Evolutionary conservation across 1,139 yeast species (phyloP).

Genomic region (Pichia sp.): DNA sequence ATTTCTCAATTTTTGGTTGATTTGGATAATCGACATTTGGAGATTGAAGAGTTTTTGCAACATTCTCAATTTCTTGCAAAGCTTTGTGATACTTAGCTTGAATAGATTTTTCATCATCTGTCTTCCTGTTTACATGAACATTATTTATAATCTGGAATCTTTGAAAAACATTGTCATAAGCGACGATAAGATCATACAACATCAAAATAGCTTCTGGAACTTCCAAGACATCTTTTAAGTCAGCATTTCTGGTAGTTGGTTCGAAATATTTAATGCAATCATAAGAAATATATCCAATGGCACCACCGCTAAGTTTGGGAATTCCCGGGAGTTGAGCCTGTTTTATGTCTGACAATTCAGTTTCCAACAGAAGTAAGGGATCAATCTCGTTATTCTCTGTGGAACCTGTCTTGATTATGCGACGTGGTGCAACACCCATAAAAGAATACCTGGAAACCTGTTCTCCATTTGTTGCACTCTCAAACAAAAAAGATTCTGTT

Average conservation of each 20-base stretch:
- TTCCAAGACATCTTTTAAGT: constrained; percentile 66
- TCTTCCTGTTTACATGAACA: constrained; percentile 38
- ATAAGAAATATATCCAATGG: constrained; percentile 88
- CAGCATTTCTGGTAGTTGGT: constrained; percentile 71
- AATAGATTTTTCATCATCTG: constrained; percentile 35
- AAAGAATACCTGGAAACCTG: constrained; percentile 84
- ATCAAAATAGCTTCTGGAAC: constrained; percentile 89
- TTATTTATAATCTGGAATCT: constrained; percentile 86
- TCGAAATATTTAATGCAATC: constrained; percentile 96
- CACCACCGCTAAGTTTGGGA: constrained; percentile 90
- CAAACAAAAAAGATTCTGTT: constrained; percentile 71
- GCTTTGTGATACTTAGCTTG: constrained; percentile 52
- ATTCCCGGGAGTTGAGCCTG: constrained; percentile 75
- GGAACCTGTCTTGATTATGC: constrained; percentile 74
- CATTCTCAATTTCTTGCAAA: constrained; percentile 44
- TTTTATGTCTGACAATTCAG: constrained; percentile 55
- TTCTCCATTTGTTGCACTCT: constrained; percentile 84
- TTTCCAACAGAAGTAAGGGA: constrained; percentile 68
- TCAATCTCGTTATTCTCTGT: constrained; percentile 53
- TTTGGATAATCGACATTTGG: constrained; percentile 44
- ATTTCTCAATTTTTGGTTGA: constrained; percentile 62
- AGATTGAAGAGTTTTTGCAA: constrained; percentile 46
- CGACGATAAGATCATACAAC: constrained; percentile 85
- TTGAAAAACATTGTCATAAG: constrained; percentile 90
- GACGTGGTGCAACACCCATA: constrained; percentile 79